phyloP scores from a whole-genome alignment of 148 eudicot species.

The Rhododendron ovatum region DNA sequence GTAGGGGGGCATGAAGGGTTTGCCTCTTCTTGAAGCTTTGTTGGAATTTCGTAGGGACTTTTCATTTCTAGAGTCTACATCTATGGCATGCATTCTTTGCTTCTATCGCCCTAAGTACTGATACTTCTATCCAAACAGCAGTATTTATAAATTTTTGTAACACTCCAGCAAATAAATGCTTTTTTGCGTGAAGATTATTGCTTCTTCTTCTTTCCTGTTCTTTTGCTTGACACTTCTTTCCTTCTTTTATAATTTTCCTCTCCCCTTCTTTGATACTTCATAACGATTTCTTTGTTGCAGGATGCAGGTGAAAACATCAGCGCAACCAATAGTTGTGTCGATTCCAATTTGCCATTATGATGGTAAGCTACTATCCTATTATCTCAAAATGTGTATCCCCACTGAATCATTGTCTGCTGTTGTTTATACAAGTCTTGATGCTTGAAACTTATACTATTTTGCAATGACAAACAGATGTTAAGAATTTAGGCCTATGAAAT shows the following conservation, averaged over 20 bases:
- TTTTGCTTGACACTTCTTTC: not conserved
- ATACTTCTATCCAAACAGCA: not conserved
- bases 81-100: not conserved
- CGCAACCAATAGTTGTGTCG: conserved; percentile 71
- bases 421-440: conserved; percentile 1
- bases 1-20: not conserved
- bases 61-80: not conserved
- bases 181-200: not conserved
- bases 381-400: not conserved
- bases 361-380: conserved; percentile 36
- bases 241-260: not conserved
- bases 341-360: conserved; percentile 71
- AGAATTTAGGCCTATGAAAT: not conserved
- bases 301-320: conserved; percentile 76
- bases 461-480: not conserved
- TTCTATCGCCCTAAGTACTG: not conserved
- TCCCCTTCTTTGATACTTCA: not conserved
- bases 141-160: not conserved
- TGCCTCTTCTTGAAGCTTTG: not conserved
- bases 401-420: not conserved
- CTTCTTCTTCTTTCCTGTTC: not conserved
- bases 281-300: conserved; percentile 29
- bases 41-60: not conserved
- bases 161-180: not conserved
- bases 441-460: not conserved